Conservation (phyloP, 805 yeast genomes). For the Metschnikowia noctiluminum region DNA sequence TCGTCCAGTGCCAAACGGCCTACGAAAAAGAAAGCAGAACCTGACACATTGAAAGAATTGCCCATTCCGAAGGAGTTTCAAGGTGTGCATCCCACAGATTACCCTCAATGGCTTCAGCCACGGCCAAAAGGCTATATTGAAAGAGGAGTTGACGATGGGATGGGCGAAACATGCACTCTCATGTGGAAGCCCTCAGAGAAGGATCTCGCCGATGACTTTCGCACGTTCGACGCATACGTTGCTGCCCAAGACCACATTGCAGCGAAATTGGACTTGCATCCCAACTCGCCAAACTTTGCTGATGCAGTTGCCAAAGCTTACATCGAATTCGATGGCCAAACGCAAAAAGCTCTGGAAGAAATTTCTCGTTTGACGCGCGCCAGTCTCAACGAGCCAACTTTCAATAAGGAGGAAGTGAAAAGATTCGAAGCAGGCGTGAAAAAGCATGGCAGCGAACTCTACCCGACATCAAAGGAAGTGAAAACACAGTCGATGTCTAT, state of each 20-base stretch:
- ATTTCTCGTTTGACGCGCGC: constrained; percentile 52
- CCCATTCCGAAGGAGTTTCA: constrained; percentile 48
- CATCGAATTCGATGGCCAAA: constrained; percentile 50
- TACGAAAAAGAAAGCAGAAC: constrained; percentile 18
- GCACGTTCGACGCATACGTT: constrained; percentile 52
- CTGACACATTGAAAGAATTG: constrained; percentile 25
- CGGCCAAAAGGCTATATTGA: constrained; percentile 79
- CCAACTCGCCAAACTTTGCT: constrained; percentile 75
- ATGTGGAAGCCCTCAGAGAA: constrained; percentile 57
- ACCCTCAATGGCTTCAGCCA: constrained; percentile 75
- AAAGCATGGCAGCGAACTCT: constrained; percentile 73
- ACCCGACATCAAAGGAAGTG: constrained; percentile 70
- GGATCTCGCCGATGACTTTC: constrained; percentile 24
- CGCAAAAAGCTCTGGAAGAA: constrained; percentile 43
- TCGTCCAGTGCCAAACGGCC: constrained; percentile 10
- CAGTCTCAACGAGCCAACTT: constrained; percentile 71
- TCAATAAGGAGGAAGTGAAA: constrained; percentile 57
- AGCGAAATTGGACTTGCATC: constrained; percentile 46
- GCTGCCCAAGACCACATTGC: constrained; percentile 57
- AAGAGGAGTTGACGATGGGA: constrained; percentile 68
- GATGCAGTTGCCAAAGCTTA: constrained; percentile 65
- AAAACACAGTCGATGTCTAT: constrained; percentile 68
- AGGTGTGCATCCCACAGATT: constrained; percentile 41
- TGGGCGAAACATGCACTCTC: constrained; percentile 50
- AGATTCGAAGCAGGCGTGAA: constrained; percentile 74